Evolutionary conservation across 2,329 filamentous ascomycete species (phyloP), one percentile per base, ranked within the genome.

Genomic region (Verticillium dahliae): DNA sequence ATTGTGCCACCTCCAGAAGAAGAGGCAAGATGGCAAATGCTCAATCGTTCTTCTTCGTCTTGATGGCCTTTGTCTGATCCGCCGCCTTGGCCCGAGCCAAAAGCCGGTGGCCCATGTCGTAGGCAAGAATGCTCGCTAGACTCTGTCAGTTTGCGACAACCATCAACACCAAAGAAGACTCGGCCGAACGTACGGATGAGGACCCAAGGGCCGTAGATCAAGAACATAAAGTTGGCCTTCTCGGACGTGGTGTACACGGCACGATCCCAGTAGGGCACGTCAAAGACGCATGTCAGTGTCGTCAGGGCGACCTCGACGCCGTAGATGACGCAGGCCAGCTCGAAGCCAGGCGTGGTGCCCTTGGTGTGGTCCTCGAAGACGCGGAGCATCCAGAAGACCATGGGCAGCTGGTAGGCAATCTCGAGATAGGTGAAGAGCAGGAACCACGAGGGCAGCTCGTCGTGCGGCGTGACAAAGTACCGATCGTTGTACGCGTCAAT

Each of bases 81-180:
- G 61, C 65, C 6, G 62, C 65, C 39, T 74, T 71, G 14, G 81
- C 70, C 9, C 83, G 78, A 6, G 66, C 71, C 9, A 83, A 68
- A 1, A 86, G 71, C n/a, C 84, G 76, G 39, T 69, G 58, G 58
- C 79, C 83, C 84, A 86, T 86, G 65, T 86, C 84, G 27, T 77
- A 66, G 10, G 78, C 80, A 70, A 86, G 75, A 1, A 84, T 13
- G 0, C 75, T 65, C 14, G 84, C 84, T 86, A 57, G 4, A n/a
- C 22, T 6, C 33, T 5, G n/a, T 56, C 5, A 61, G 27, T 18
- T 27, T 27, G 27, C 4, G 9, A 18, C 7, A 56, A 5, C 6
- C 1, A 2, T 15, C 5, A 59, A n/a, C 0, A 18, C 1, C 15
- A 10, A 15, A 2, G 35, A 9, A 22, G 52, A 11, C 5, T n/a